These are phyloP conservation scores for Cucumis hystrix DNA, from an alignment of 306 rosid genomes.

Conservation along the genomic window DNA sequence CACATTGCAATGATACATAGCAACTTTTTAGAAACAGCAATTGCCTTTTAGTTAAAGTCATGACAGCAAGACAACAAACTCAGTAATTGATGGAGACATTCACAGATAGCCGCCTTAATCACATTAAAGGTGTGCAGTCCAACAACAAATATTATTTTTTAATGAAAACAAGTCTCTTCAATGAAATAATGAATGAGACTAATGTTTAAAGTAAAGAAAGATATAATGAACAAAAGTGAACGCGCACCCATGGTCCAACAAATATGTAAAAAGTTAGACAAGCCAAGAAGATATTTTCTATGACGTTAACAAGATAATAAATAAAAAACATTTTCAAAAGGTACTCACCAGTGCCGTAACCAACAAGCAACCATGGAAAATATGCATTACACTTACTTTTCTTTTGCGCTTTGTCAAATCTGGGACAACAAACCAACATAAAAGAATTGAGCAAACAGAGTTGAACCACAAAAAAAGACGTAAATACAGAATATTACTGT, in stretches of 20 bases:
- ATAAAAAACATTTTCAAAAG: background rate
- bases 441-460: background rate
- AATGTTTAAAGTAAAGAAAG: too few species aligned
- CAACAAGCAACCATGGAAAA: constrained; percentile 66
- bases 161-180: too few species aligned
- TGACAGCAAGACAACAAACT: background rate
- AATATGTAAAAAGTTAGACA: background rate
- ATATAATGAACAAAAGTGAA: too few species aligned
- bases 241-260: background rate
- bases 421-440: constrained; percentile 28
- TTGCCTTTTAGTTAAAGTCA: background rate
- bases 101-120: background rate
- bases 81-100: too few species aligned
- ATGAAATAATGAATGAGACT: too few species aligned
- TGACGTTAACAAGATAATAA: background rate
- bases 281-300: background rate
- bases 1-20: background rate
- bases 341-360: constrained; percentile 79
- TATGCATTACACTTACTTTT: constrained; percentile 38
- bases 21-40: background rate
- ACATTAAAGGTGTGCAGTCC: background rate
- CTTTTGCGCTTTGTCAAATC: constrained; percentile 75
- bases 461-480: background rate
- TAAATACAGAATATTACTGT: background rate
- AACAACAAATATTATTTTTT: too few species aligned